These are phyloP conservation scores for Collybia sp. DNA, from an alignment of 768 basidiomycete species.

Conservation along the genomic window DNA sequence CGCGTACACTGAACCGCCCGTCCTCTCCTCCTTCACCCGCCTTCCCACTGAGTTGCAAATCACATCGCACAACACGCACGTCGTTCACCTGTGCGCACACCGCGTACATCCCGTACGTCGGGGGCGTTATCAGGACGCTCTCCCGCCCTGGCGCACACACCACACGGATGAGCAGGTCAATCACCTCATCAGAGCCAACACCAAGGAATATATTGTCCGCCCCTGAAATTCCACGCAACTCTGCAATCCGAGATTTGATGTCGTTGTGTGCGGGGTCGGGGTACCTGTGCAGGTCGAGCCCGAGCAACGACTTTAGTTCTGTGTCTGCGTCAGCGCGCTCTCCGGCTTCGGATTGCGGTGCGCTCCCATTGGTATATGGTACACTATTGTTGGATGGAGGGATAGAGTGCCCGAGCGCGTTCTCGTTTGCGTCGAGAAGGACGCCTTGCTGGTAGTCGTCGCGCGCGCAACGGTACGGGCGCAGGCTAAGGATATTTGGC, in stretches of 20 bases:
- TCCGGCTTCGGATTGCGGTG: too few species aligned
- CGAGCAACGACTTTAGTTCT: conserved; percentile 32
- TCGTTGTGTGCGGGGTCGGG: conserved; percentile 84
- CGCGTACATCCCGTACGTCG: conserved; percentile 97
- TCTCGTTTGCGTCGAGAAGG: conserved; percentile 97
- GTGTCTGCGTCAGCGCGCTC: neutral
- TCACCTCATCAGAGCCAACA: conserved; percentile 95
- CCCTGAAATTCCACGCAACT: conserved; percentile 63
- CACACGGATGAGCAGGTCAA: conserved; percentile 90
- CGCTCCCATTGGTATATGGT: conserved; percentile 11
- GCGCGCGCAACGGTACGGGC: conserved; percentile 92
- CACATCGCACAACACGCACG: conserved; percentile 72
- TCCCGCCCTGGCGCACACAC: conserved; percentile 78
- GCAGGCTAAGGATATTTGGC: conserved; percentile 89
- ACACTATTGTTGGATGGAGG: conserved; percentile 18
- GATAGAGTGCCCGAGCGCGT: conserved; percentile 87
- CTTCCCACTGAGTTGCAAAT: conserved; percentile 53
- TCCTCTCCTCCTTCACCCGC: conserved; percentile 69
- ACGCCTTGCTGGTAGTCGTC: conserved; percentile 93
- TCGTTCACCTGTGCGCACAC: conserved; percentile 97
- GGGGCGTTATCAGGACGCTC: conserved; percentile 84
- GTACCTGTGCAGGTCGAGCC: conserved; percentile 79
- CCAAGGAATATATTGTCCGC: conserved; percentile 82
- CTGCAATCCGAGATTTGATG: conserved; percentile 74
- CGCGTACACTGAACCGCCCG: conserved; percentile 68